Evolutionary conservation across 345 rosid genomes (phyloP), one percentile per base, ranked within the genome.

Genomic region (Sisymbrium altissimum): DNA sequence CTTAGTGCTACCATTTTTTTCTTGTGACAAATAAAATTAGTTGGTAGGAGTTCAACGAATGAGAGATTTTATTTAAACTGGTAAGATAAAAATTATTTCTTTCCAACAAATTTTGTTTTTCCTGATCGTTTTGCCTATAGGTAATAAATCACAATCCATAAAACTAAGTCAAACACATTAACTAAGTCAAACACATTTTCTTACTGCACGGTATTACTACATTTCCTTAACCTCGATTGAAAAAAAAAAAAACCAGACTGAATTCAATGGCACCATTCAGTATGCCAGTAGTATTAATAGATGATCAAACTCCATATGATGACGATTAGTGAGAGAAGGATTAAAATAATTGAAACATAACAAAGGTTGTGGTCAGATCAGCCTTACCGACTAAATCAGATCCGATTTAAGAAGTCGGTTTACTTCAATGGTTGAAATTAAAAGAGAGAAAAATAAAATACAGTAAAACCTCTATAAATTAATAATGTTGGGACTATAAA

Each of bases 391-490:
- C 53, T 32, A 25, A 15, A 36, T 13, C 2, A 45, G 14, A 55
- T 23, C 40, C 56, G 70, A 56, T 73, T 72, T 18, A 63, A 63
- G 39, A 64, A 48, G 9, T 60, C 52, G 62, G 62, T 72, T 62
- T 9, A 72, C 4, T 52, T 65, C 30, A 73, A 11, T 73, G 77
- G 64, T 23, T 43, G 5, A 32, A 64, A 64, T 21, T 55, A 64
- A 73, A 64, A 23, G 57, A 32, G 5, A 21, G 17, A 50, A 71
- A 62, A 59, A 59, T 2, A n/a, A n/a, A n/a, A n/a, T n/a, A n/a
- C n/a, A n/a, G n/a, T n/a, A n/a, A n/a, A n/a, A n/a, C n/a, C n/a
- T n/a, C n/a, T n/a, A n/a, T n/a, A n/a, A n/a, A n/a, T n/a, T n/a
- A n/a, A n/a, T n/a, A n/a, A n/a, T n/a, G n/a, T n/a, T n/a, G n/a